Percentiles rank a stretch among this genome's conserved stretches.
Evolutionary conservation across 768 basidiomycete genomes (phyloP).

Genomic region (Xerocomus brunneocitrinus): DNA sequence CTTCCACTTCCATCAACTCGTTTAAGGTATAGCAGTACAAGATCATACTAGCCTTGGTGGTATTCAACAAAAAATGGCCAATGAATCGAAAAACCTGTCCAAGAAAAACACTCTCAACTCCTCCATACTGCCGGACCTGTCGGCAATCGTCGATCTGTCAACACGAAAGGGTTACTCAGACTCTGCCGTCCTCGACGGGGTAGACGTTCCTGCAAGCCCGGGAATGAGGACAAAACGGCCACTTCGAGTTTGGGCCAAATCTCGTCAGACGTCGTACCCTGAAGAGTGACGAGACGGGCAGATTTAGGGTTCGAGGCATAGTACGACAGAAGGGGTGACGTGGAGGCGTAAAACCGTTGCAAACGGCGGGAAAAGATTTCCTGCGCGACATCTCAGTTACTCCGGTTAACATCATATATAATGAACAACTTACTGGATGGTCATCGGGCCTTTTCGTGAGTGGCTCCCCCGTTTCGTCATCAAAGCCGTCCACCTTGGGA

Average conservation of each 20-base stretch:
- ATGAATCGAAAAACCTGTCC: not conserved
- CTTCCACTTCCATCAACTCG: not conserved
- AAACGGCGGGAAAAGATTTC: conserved; percentile 76
- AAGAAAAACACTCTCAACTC: conserved; percentile 5
- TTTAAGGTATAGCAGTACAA: conserved; percentile 9
- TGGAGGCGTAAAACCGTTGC: conserved; percentile 70
- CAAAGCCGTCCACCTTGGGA: conserved; percentile 72
- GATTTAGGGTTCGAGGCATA: conserved; percentile 45
- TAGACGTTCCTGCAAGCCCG: conserved; percentile 49
- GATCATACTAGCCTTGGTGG: not conserved
- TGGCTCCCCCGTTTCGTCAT: conserved; percentile 84
- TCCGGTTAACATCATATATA: conserved; percentile 1
- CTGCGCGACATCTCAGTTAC: conserved; percentile 35
- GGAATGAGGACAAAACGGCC: conserved; percentile 53
- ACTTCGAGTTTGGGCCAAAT: conserved; percentile 84
- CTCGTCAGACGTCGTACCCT: conserved; percentile 77
- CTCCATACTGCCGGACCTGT: conserved; percentile 16
- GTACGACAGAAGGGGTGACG: conserved; percentile 75
- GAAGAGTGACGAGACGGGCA: conserved; percentile 50
- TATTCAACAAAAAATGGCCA: conserved; percentile 2
- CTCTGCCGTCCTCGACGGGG: conserved; percentile 46
- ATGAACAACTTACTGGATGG: conserved; percentile 63
- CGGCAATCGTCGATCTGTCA: conserved; percentile 15
- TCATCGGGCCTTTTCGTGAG: conserved; percentile 88
- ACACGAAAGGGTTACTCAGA: conserved; percentile 50